Evolutionary conservation across 805 yeast species (phyloP), one percentile per base, ranked within the genome.

Genomic region (Helenozyma baotianmanensis): DNA sequence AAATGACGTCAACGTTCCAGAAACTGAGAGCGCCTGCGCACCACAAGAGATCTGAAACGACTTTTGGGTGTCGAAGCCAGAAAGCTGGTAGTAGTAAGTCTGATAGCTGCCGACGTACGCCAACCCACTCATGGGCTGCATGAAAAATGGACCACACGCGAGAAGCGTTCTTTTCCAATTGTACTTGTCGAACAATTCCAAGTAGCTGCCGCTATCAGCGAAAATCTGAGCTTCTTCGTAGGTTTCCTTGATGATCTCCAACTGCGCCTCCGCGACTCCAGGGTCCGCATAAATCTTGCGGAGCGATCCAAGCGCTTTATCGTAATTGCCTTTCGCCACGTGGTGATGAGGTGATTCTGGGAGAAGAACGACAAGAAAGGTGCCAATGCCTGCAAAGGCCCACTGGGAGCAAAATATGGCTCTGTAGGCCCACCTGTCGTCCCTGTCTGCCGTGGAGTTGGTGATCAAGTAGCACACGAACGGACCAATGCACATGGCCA

Each of bases 1-100:
- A 62, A 61, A 62, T 2, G 66, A 56, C 21, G 37, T 24, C 8
- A 60, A 25, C 31, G 57, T 53, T 9, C 67, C 54, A 21, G 40
- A 23, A 26, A 50, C 39, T 9, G 68, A 60, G 14, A 62, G 38
- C 6, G 51, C 47, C 34, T 60, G 60, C 23, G 58, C 60, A 30
- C 61, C 62, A 32, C 54, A 48, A 23, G 44, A 33, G 9, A 51
- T 21, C 27, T 40, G 46, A 7, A 14, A 24, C 4, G 27, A 24
- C 17, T 24, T 13, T 10, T 24, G 15, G 16, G 15, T 14, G 15
- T 9, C 12, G 17, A 24, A 24, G 27, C 17, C 17, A 4, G 17
- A 24, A 8, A 24, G 12, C 27, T 24, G 27, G 17, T 24, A 24
- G 27, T 24, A 24, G 27, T 24, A 24, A 8, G 27, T 24, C 15